Evolutionary conservation across 1,284 basidiomycete species (phyloP), one percentile per base, ranked within the genome.

Genomic region (Moesziomyces parantarcticus): DNA sequence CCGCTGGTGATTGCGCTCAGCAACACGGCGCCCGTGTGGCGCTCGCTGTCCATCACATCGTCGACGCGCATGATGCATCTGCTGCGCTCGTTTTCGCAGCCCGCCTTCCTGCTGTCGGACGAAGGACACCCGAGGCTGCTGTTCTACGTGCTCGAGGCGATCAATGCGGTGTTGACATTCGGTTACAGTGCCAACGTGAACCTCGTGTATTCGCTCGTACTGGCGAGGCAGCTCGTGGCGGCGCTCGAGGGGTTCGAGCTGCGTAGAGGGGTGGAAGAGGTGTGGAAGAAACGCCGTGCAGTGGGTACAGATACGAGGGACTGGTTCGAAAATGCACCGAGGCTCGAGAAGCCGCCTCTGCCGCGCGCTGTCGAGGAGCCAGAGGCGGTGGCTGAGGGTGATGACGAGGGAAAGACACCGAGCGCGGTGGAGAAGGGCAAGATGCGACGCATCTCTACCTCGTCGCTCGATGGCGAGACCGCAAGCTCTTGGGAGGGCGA

Each of bases 91-190:
- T 96, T 98, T 81, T 90, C 93, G 0, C 92, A 91, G 63, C 92
- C 96, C 0, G 86, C 89, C 8, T 98, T 97, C 84, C 86, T 99
- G 40, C 86, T 99, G 26, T 90, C 92, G 0, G 94, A 97, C 72
- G 94, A 97, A 84, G 92, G 93, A 7, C 92, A 98, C 83, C 96
- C 96, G 3, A 86, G 95, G 50, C 85, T 97, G 23, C 87, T 97
- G 29, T 97, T 92, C 85, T 96, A 96, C 85, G 89, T 94, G 90
- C 87, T 98, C 44, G 95, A 98, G 83, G 89, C 91, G 5, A 93
- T 97, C 87, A 97, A 94, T 83, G 88, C 90, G 6, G 87, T 97
- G 53, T 87, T 97, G 55, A 86, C 83, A 44, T 74, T 71, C 52
- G 79, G 84, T 26, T 77, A 79, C n/a, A 56, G 21, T 14, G 90